Evolutionary conservation across 2,329 filamentous ascomycete species (phyloP), one percentile per base, ranked within the genome.

Genomic region (Stagonosporopsis chrysanthemi): DNA sequence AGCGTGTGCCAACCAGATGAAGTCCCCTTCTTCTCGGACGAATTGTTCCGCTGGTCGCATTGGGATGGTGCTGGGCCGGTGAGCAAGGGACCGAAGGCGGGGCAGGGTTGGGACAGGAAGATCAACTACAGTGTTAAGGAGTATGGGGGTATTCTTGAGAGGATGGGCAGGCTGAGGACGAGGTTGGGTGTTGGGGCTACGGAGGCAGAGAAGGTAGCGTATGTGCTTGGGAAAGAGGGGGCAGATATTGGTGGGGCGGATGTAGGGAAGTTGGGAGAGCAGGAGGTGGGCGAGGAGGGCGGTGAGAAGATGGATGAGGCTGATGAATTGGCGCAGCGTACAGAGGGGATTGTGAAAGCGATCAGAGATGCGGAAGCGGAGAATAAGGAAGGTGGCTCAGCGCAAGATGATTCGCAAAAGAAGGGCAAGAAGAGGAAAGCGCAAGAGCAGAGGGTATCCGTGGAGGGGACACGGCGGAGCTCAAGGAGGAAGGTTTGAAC

Each of bases 1-100:
- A 84, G 88, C 4, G 84, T 89, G 4, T 83, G 87, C 62, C 82
- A 87, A 58, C 83, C 88, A 0, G 74, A 79, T 0, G 75, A 77
- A 12, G 81, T 88, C 45, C 83, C 90, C 1, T 94, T 94, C 80
- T 94, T 94, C 76, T 90, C 88, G 2, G 91, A 96, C 69, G 91
- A 95, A 75, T 82, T 88, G 3, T 94, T 88, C 70, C 83, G 87
- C 63, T 94, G 90, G 90, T 76, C 89, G 6, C 85, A 85, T 67
- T 85, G 83, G 69, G 76, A 78, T 38, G 82, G 78, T 51, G 75
- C 68, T 0, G 75, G 79, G 23, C 42, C 39, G 29, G 31, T 7
- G 15, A 4, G 15, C 2, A 78, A n/a, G 24, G 14, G 15, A 5
- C 23, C 40, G 6, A 43, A 43, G 15, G 42, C 26, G 9, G 39